Evolutionary conservation across 495 filamentous ascomycete species (phyloP), one percentile per base, ranked within the genome.

Genomic region (Aspergillus panamensis): DNA sequence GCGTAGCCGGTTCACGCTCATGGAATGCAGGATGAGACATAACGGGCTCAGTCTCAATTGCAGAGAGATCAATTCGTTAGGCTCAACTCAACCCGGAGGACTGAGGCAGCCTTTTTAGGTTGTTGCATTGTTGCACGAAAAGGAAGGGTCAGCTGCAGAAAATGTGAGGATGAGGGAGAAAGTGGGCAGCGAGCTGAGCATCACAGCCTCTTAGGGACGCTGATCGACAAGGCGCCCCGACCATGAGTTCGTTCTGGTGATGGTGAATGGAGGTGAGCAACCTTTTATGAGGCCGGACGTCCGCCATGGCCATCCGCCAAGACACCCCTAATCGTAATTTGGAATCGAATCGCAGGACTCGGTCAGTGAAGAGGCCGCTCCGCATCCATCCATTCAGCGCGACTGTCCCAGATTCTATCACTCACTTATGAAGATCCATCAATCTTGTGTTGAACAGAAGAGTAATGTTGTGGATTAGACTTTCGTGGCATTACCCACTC

Each of bases 171-270:
- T n/a, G 33, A 20, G 42, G 0, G 16, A 20, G n/a, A 10, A 17
- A 45, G 35, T 20, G 47, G 47, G 47, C 47, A 31, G 29, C 9
- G 32, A 32, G 50, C 50, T 40, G 50, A 39, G 6, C 31, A 25
- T 21, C 50, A 19, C 31, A 45, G 53, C 53, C 53, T 47, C 29
- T 17, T 48, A 35, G 7, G 42, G 29, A 48, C 13, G 29, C 20
- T 42, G 53, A 55, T 55, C 53, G 30, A 31, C 29, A 44, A 25
- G 53, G n/a, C 43, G 53, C 53, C 42, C 29, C 44, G 53, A 45
- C 53, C 53, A 48, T 10, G 9, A 25, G 53, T 47, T 55, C 53
- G 16, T 55, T 55, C 53, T 55, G 3, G 8, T 45, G 53, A 48
- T 44, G 39, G 45, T 48, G 42, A 55, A 17, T 47, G 53, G 53